Conservation (phyloP, 2,329 filamentous ascomycete species). For the Colletotrichum eremochloae region DNA sequence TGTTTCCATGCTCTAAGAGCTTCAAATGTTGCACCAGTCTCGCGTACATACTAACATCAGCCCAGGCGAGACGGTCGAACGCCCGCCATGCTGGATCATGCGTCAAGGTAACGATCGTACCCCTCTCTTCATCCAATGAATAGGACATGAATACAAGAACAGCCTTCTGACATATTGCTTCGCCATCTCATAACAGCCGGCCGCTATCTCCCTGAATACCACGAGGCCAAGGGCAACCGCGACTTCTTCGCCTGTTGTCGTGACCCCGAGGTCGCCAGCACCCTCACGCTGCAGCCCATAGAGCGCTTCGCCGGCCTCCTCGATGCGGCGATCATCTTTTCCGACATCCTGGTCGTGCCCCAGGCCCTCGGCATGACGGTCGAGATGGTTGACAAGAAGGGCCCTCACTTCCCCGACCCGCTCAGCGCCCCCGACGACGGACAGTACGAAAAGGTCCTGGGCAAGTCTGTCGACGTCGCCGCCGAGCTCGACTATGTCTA, state of each 20-base stretch:
- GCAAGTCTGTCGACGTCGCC: slow-evolving; percentile 84
- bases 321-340: slow-evolving; percentile 98
- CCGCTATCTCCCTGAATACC: slow-evolving; percentile 97
- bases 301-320: slow-evolving; percentile 91
- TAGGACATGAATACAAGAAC: slow-evolving; percentile 5
- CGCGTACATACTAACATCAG: slow-evolving; percentile 42
- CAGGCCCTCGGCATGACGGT: slow-evolving; percentile 99
- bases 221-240: slow-evolving; percentile 88
- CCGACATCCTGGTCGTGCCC: slow-evolving; percentile 96
- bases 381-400: slow-evolving; percentile 98
- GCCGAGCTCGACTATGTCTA: slow-evolving; percentile 94
- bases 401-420: slow-evolving; percentile 92
- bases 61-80: slow-evolving; percentile 88
- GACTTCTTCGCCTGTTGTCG: slow-evolving; percentile 99
- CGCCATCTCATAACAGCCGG: slow-evolving; percentile 72
- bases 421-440: slow-evolving; percentile 82
- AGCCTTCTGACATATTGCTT: slow-evolving; percentile 20
- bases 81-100: slow-evolving; percentile 99
- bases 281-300: slow-evolving; percentile 92
- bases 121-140: slow-evolving; percentile 3
- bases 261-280: slow-evolving; percentile 90
- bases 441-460: slow-evolving; percentile 85
- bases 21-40: background rate
- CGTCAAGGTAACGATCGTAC: slow-evolving; percentile 79
- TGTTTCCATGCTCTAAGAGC: no score